phyloP scores from a whole-genome alignment of 2,329 filamentous ascomycete species.

The Akanthomyces lecanii region DNA sequence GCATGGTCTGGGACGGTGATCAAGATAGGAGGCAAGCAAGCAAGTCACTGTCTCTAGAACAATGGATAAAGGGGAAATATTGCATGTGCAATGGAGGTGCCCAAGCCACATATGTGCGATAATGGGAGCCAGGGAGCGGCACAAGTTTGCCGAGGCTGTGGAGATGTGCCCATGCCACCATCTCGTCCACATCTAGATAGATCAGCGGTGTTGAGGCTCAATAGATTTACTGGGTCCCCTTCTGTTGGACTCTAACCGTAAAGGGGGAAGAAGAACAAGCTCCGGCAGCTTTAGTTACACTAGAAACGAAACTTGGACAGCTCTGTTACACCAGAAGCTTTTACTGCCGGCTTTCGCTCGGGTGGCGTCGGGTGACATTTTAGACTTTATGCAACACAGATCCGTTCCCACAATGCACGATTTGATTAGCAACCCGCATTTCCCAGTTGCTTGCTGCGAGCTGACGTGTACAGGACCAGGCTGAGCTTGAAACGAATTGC shows the following conservation, averaged over 20 bases:
- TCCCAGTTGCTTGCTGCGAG: background rate
- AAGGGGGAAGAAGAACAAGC: background rate
- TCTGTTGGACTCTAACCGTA: background rate
- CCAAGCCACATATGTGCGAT: background rate
- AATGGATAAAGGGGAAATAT: background rate
- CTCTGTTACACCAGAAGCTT: background rate
- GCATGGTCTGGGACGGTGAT: background rate
- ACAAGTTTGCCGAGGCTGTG: background rate
- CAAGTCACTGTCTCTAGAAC: background rate
- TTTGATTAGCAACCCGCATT: background rate
- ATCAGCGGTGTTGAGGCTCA: slow-evolving; percentile 5
- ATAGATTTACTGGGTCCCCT: background rate
- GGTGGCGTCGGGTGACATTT: background rate
- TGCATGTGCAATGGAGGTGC: background rate
- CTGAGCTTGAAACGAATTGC: no score
- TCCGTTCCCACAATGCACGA: background rate
- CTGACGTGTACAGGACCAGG: background rate
- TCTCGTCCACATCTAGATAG: background rate
- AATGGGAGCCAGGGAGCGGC: background rate
- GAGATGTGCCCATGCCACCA: background rate
- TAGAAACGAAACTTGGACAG: background rate
- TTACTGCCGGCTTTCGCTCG: background rate
- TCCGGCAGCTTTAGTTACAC: no score
- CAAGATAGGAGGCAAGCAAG: background rate
- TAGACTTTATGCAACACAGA: background rate